These are phyloP conservation scores for Trichoderma gracile DNA, from an alignment of 2,329 filamentous ascomycete species.

Conservation along the genomic window DNA sequence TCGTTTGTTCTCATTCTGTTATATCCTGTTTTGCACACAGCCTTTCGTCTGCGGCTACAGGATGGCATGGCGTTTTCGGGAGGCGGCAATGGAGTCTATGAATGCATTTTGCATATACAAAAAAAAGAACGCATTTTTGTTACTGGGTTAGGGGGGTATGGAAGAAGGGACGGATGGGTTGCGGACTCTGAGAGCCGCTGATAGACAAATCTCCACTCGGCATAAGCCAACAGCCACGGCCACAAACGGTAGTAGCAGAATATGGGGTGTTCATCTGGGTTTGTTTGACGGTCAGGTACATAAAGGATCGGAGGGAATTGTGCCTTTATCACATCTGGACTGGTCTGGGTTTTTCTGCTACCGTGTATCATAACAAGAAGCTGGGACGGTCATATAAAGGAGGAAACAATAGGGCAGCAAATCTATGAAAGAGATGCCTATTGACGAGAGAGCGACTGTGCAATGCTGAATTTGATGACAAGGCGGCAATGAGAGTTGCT, in stretches of 20 bases:
- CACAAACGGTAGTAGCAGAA: conserved; percentile 35
- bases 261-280: conserved; percentile 25
- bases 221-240: conserved; percentile 37
- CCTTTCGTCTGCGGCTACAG: conserved; percentile 1
- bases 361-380: conserved; percentile 33
- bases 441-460: not conserved
- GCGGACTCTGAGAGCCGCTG: conserved; percentile 30
- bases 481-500: not conserved
- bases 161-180: conserved; percentile 23
- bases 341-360: conserved; percentile 32
- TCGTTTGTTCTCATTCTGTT: not conserved
- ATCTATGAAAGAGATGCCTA: not conserved
- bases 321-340: conserved; percentile 17
- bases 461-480: not conserved
- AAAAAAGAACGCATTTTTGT: conserved; percentile 27
- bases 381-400: conserved; percentile 7
- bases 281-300: conserved; percentile 19
- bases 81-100: conserved; percentile 28
- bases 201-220: conserved; percentile 56
- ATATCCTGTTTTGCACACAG: not conserved
- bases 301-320: conserved; percentile 27
- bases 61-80: conserved; percentile 24
- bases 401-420: conserved; percentile 20
- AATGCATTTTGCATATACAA: conserved; percentile 30
- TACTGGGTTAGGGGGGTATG: conserved; percentile 10